These are phyloP conservation scores for Phytophthora citrophthora DNA, from an alignment of 352 stramenopile genomes.

Conservation along the genomic window DNA sequence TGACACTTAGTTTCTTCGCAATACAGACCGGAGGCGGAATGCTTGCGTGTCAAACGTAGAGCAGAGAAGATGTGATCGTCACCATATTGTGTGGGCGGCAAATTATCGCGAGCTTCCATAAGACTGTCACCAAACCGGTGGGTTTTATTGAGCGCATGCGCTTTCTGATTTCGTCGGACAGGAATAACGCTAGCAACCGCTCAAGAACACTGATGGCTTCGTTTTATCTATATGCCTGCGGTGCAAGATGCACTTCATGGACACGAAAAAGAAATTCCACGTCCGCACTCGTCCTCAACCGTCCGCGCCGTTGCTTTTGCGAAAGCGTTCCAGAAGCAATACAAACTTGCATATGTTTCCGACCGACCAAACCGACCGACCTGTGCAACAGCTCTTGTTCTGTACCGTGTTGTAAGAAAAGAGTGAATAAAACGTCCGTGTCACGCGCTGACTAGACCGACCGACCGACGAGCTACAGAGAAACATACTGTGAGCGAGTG, in stretches of 20 bases:
- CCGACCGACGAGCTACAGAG: not conserved
- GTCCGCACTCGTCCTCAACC: not conserved
- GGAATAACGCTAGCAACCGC: not conserved
- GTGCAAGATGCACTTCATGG: too few relatives aligned
- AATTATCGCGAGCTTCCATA: too few relatives aligned
- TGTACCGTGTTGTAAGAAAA: conserved; percentile 22
- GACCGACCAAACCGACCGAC: conserved; percentile 26
- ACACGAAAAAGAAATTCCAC: not conserved
- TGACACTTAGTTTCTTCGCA: too few relatives aligned
- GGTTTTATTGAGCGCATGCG: not conserved
- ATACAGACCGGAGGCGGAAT: too few relatives aligned
- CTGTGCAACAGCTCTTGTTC: conserved; percentile 25
- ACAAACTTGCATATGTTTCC: conserved; percentile 15
- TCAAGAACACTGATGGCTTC: not conserved
- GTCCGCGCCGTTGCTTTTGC: not conserved
- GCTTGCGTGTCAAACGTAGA: too few relatives aligned
- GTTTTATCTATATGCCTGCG: not conserved
- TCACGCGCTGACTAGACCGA: conserved; percentile 13
- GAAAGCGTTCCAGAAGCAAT: conserved; percentile 5
- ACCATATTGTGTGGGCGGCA: too few relatives aligned
- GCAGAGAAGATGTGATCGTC: too few relatives aligned
- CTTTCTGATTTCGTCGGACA: not conserved
- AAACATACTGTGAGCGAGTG: conserved; percentile 6
- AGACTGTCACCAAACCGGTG: too few relatives aligned
- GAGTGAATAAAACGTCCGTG: not conserved